Percentiles rank a stretch among this genome's conserved stretches.
Conservation (phyloP, 2,329 filamentous ascomycete genomes). For the Diaporthe sp. region DNA sequence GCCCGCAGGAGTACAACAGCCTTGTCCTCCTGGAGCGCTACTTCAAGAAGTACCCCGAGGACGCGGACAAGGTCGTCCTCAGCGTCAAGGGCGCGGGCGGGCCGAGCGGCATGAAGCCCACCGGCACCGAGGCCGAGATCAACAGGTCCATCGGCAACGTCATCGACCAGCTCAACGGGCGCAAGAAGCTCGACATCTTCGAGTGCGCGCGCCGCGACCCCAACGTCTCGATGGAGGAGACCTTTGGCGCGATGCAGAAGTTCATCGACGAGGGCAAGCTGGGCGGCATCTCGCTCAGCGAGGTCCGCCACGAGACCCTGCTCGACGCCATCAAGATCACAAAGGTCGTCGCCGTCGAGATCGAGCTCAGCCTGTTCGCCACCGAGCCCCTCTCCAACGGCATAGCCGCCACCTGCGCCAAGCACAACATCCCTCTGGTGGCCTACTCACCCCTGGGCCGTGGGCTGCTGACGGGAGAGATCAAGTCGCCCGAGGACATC, state of each 20-base stretch:
- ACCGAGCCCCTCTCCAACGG: constrained; percentile 66
- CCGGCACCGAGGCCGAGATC: constrained; percentile 68
- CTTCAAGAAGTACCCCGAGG: constrained; percentile 74
- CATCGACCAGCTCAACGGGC: constrained; percentile 64
- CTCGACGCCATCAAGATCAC: constrained; percentile 60
- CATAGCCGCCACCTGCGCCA: constrained; percentile 61
- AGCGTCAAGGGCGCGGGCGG: constrained; percentile 72
- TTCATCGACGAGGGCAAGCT: constrained; percentile 67
- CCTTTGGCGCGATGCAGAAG: constrained; percentile 58
- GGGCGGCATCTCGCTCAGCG: constrained; percentile 66
- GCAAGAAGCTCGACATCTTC: constrained; percentile 73
- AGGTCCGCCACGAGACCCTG: constrained; percentile 64
- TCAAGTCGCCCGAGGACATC: constrained; percentile 69
- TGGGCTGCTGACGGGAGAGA: constrained; percentile 66
- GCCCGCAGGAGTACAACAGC: constrained; percentile 68
- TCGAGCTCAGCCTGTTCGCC: constrained; percentile 66
- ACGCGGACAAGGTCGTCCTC: constrained; percentile 73
- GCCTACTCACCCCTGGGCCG: constrained; percentile 71
- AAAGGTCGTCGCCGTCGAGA: constrained; percentile 64
- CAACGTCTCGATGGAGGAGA: constrained; percentile 59
- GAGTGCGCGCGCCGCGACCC: constrained; percentile 70
- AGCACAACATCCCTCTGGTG: constrained; percentile 69
- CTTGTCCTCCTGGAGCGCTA: constrained; percentile 73
- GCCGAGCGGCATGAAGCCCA: constrained; percentile 51
- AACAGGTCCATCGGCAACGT: constrained; percentile 72